Base-by-base conservation (phyloP, 2,329 filamentous ascomycete species). In the Hyphodiscus sp. region DNA sequence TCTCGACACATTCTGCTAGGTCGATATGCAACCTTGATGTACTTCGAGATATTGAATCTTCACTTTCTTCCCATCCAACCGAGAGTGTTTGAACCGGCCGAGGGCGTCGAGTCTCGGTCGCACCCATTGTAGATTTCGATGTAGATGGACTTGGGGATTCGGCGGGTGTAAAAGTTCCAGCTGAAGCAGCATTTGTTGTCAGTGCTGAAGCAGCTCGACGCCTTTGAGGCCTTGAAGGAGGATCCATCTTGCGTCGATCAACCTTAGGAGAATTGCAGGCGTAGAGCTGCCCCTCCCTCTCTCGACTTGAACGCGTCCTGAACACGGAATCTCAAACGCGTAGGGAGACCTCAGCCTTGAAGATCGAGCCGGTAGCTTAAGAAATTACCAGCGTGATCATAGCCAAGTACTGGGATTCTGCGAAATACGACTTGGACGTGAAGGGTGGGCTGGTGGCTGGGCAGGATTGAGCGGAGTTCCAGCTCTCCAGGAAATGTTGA, bases 1-100 rank as follows among this genome's bases (percentile, higher is more conserved):
- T 85, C 70, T 85, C 82, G 65, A 85, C 79, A 61, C 81, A 85
- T 63, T 85, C 81, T 56, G 79, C 79, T 46, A 85, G 73, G 58
- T 81, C 78, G 60, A 85, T 67, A 49, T 68, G 64, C n/a, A 69
- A 50, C 43, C 63, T 65, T 10, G 65, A 64, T 20, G 61, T 63
- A 41, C 55, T 52, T 45, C 57, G 55, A 50, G 56, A 55, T 19
- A 57, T 41, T n/a, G 54, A 47, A 47, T 66, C 60, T 26, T 61
- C 60, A 26, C 56, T 60, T 48, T 66, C 64, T 44, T 65, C 50
- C 61, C 62, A 66, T 52, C 56, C 60, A 42, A 65, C 54, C 9
- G 62, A 63, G 19, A 66, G 61, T 4, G 58, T 66, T 50, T 63
- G 61, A 47, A 50, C 62, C 29, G 59, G 52, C 20, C 54, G 56